Evolutionary conservation across 208 protist species (phyloP), one percentile per base, ranked within the genome.

Genomic region (Crithidia bombi): DNA sequence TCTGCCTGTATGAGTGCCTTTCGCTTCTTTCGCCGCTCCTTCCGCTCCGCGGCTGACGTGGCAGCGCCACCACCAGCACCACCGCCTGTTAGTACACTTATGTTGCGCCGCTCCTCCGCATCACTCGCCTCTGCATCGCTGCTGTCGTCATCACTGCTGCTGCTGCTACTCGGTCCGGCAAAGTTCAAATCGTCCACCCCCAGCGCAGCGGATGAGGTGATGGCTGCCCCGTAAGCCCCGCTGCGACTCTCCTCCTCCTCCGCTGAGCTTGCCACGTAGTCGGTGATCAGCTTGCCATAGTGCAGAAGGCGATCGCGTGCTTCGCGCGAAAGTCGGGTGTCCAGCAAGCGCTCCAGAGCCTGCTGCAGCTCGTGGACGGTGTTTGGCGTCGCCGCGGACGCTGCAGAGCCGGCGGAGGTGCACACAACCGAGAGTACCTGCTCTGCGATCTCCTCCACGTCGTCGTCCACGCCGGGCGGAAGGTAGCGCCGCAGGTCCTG

Each of bases 371-470:
- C 65, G 25, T 71, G 55, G 7, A 85, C 58, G 17, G 63, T 71
- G 21, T 73, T 78, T 4, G 55, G 52, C 21, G 52, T 51, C 19
- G 78, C 62, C 15, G 58, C 62, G 26, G 69, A 44, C 14, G 64
- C 51, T 5, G 55, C 55, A 4, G 68, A 46, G 12, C 62, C 51
- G 39, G 67, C 59, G 6, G 70, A 38, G 23, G 64, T 55, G 65
- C 88, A 92, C 9, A 96, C 78, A 41, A 96, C 81, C 28, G 73
- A 70, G 7, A 96, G 80, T 30, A 85, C 81, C 43, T 94, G 78
- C 61, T 94, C 82, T 0, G 91, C 91, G n/a, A 96, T 76, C 44
- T 89, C 86, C 68, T 77, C 81, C 49, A 96, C 70, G n/a, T 84
- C 70, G 51, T 93, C 91, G 55, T 90, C 79, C 33, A 87, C 70